These are phyloP conservation scores for Petasospora rhodanensis DNA, from an alignment of 1,139 yeast species.

Conservation along the genomic window DNA sequence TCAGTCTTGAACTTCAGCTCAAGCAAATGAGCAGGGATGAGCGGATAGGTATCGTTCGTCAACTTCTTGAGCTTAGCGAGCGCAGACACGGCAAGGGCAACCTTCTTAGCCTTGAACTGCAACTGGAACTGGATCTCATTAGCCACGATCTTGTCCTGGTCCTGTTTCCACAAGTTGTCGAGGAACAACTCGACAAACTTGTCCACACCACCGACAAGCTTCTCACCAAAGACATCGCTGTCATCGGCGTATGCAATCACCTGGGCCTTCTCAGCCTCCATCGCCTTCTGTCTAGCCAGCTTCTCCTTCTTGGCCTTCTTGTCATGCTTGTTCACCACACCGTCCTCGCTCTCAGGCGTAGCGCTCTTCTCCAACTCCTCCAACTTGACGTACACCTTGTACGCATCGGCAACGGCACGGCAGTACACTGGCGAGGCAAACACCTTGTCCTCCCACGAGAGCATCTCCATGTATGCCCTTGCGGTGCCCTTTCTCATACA, in stretches of 20 bases:
- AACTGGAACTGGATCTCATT: conserved; percentile 40
- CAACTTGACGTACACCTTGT: conserved; percentile 48
- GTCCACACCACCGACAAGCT: conserved; percentile 13
- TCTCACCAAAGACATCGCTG: conserved; percentile 25
- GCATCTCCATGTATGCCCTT: conserved; percentile 69
- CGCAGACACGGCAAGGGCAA: conserved; percentile 42
- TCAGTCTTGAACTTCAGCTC: conserved; percentile 19
- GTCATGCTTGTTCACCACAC: conserved; percentile 28
- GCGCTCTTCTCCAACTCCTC: conserved; percentile 12
- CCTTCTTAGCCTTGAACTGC: conserved; percentile 39
- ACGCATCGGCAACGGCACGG: conserved; percentile 65
- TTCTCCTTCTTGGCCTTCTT: conserved; percentile 33
- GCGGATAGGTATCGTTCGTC: conserved; percentile 17
- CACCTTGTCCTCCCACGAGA: conserved; percentile 76
- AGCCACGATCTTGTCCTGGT: conserved; percentile 29
- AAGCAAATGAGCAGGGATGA: conserved; percentile 17
- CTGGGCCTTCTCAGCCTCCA: conserved; percentile 33
- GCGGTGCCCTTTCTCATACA: conserved; percentile 91
- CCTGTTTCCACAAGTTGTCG: conserved; percentile 32
- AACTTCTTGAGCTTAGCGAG: conserved; percentile 30
- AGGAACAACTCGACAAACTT: conserved; percentile 33
- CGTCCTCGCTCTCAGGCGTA: conserved; percentile 13
- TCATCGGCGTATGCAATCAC: conserved; percentile 28
- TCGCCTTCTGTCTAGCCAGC: conserved; percentile 33
- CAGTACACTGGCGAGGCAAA: conserved; percentile 66